phyloP scores from a whole-genome alignment of 352 stramenopile species.

The Phytophthora multivora region DNA sequence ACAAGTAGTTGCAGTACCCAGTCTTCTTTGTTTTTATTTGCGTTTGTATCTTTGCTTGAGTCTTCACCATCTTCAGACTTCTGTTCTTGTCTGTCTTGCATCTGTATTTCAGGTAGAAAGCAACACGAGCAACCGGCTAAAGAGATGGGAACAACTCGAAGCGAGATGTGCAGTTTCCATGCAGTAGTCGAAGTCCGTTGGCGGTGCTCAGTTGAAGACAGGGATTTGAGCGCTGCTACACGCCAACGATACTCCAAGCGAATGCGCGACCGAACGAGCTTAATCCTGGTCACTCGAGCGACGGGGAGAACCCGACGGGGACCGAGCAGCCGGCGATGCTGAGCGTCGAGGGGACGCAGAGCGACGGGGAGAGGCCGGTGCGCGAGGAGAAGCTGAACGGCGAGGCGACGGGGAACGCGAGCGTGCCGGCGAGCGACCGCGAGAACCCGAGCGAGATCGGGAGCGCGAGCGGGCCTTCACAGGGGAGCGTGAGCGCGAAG shows the following conservation, averaged over 20 bases:
- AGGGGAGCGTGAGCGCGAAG: slow-evolving; percentile 56
- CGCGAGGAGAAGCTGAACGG: slow-evolving; percentile 30
- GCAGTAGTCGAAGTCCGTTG: slow-evolving; percentile 22
- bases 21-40: slow-evolving; percentile 53
- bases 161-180: slow-evolving; percentile 33
- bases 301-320: slow-evolving; percentile 56
- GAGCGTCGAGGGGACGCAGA: slow-evolving; percentile 31
- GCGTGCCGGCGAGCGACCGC: slow-evolving; percentile 43
- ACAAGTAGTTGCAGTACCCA: slow-evolving; percentile 41
- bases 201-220: slow-evolving; percentile 15
- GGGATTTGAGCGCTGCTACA: slow-evolving; percentile 4
- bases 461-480: slow-evolving; percentile 52
- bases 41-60: slow-evolving; percentile 44
- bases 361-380: slow-evolving; percentile 21
- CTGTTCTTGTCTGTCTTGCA: slow-evolving; percentile 29
- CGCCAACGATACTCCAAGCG: slow-evolving; percentile 12
- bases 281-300: slow-evolving; percentile 48
- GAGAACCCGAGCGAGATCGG: slow-evolving; percentile 43
- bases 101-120: slow-evolving; percentile 24
- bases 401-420: slow-evolving; percentile 41
- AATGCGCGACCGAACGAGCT: slow-evolving; percentile 6
- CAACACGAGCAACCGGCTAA: slow-evolving; percentile 20
- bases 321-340: slow-evolving; percentile 49
- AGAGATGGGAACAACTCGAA: slow-evolving; percentile 16
- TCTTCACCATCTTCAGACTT: slow-evolving; percentile 38